A percentile compares a stretch with the other conserved stretches of the same genome.
phyloP scores from a whole-genome alignment of 345 rosid genomes.

The Citrus australasica region DNA sequence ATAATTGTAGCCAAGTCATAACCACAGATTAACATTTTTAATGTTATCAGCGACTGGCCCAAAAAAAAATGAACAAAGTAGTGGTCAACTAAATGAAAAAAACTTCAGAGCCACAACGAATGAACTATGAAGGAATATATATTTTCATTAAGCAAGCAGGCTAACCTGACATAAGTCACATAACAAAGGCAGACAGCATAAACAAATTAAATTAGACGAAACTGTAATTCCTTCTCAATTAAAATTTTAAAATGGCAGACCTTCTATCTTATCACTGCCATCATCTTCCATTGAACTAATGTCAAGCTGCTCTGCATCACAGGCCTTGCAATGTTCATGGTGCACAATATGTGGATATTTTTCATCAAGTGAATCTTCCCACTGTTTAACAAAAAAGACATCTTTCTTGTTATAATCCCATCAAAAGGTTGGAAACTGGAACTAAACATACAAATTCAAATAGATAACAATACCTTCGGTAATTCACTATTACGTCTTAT shows the following conservation, averaged over 20 bases:
- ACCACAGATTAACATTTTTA: not conserved
- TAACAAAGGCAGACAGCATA: not conserved
- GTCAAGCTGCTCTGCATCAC: slow-evolving; percentile 40
- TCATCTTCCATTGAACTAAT: slow-evolving; percentile 35
- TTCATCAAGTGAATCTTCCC: slow-evolving; percentile 62
- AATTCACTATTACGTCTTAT: slow-evolving; percentile 76
- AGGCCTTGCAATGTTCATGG: slow-evolving; percentile 85
- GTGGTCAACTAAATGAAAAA: slow-evolving; percentile 2
- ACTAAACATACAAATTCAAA: slow-evolving; percentile 1
- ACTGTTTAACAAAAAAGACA: slow-evolving; percentile 36
- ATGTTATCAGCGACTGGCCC: not conserved
- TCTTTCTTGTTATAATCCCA: not conserved
- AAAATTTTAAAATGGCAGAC: slow-evolving; percentile 32
- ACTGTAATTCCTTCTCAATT: not conserved
- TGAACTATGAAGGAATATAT: not conserved
- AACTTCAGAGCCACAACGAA: not conserved
- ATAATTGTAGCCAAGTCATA: not conserved
- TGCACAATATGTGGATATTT: slow-evolving; percentile 88
- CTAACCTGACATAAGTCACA: not conserved
- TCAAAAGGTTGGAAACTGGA: slow-evolving; percentile 1
- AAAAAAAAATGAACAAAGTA: not conserved
- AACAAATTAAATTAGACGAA: not conserved
- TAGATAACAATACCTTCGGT: slow-evolving; percentile 57
- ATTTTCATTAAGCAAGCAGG: not conserved
- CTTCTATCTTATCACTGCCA: slow-evolving; percentile 69